Base-by-base conservation (phyloP, 768 basidiomycete species). In the Tylopilus rubrobrunneus region DNA sequence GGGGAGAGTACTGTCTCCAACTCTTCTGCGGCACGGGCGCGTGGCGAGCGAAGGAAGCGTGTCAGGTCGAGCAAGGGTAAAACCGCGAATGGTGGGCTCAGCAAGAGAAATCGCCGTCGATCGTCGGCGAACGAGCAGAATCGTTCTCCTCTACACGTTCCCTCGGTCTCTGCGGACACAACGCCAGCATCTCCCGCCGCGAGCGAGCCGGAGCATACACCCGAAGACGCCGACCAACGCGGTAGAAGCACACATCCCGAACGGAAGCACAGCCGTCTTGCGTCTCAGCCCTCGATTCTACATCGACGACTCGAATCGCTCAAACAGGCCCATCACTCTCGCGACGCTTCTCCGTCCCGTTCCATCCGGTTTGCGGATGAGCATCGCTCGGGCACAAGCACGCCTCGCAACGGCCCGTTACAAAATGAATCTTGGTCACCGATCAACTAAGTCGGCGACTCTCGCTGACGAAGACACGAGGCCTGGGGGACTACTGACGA, bases 301-400 rank as follows among this genome's bases (percentile, higher is more conserved):
- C 70, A 70, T 44, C 62, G 68, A 48, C 60, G 68, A 12, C 61
- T 70, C 7, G 68, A 70, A 45, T 71, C 68, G 7, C 64, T 70
- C 25, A 62, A 27, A 25, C 37, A 56, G 7, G 40, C 43, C 40
- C 31, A 43, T n/a, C 58, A 52, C 21, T 60, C 68, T 17, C 72
- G 78, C 23, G 78, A 76, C 4, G 70, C 63, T 45, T 80, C 78
- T 7, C 78, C 78, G 1, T 56, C 73, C 9, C 76, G 78, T n/a
- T 80, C 78, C 12, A 71, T 79, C 49, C 73, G 76, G 34, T 80
- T 77, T 58, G 76, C 71, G 37, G 78, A 79, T 29, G 66, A 71
- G 48, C 64, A 58, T n/a, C 55, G 33, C n/a, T 57, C 56, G 6
- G 62, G 67, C 36, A 41, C 56, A 0, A 59, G 2, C 52, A 62